Conservation (phyloP, 2,329 filamentous ascomycete species). For the Ascochyta rabiei region DNA sequence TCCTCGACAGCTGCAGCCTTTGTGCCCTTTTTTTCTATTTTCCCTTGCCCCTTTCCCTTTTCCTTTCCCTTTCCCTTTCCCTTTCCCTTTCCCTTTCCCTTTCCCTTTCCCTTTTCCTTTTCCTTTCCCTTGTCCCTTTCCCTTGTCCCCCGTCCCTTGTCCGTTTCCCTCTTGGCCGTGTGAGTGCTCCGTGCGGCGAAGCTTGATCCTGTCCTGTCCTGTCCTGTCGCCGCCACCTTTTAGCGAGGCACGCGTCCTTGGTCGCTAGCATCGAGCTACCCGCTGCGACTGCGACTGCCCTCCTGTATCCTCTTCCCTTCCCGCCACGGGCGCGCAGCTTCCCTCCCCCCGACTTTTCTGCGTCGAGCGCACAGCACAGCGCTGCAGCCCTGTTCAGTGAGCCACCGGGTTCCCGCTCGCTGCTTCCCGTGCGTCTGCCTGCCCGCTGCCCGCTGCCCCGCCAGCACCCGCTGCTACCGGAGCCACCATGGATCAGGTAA, state of each 20-base stretch:
- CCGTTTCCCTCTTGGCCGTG: background rate
- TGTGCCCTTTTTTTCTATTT: no score
- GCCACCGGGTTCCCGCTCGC: background rate
- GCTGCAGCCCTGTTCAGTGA: background rate
- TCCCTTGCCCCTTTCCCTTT: no score
- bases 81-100: no score
- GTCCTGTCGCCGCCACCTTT: constrained; percentile 39
- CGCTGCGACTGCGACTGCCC: constrained; percentile 17
- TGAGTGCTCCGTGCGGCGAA: constrained; percentile 3
- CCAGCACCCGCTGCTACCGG: constrained; percentile 24
- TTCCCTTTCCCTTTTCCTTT: no score
- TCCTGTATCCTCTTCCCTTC: constrained; percentile 21
- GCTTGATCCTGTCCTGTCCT: constrained; percentile 6
- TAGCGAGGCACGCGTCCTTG: constrained; percentile 41
- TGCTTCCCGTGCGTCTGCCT: constrained; percentile 16
- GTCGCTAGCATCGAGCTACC: constrained; percentile 24
- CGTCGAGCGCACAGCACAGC: constrained; percentile 16
- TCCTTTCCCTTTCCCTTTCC: no score
- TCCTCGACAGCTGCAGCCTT: constrained; percentile 7
- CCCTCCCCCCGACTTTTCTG: background rate
- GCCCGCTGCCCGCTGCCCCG: constrained; percentile 3
- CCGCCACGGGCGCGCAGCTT: constrained; percentile 30
- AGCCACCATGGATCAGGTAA: constrained; percentile 48
- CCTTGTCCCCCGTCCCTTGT: no score
- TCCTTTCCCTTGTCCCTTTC: no score